Conservation (phyloP, 2,329 filamentous ascomycete genomes). For the Penicillium sp. region DNA sequence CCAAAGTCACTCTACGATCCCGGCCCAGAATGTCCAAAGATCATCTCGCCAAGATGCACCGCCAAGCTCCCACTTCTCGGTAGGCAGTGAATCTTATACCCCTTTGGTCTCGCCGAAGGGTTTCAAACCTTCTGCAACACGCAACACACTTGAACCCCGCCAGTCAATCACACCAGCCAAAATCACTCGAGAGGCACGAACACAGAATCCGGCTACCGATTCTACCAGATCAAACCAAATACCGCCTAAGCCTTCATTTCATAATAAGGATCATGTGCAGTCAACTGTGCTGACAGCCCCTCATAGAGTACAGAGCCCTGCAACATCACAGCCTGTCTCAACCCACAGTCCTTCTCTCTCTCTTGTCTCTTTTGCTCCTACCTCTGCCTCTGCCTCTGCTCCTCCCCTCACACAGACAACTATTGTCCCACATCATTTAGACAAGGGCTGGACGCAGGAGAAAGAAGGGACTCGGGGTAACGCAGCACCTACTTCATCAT, state of each 20-base stretch:
- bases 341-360: background rate
- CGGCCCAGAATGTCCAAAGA: background rate
- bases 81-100: background rate
- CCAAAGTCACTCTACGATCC: background rate
- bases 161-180: background rate
- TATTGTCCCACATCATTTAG: background rate
- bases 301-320: background rate
- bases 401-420: background rate
- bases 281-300: background rate
- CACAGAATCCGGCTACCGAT: background rate
- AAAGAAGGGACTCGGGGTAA: background rate
- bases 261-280: background rate
- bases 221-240: background rate
- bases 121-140: background rate
- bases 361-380: background rate
- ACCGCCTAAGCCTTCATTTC: background rate
- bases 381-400: background rate
- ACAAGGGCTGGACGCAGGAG: background rate
- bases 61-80: background rate
- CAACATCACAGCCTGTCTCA: background rate
- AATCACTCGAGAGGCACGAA: background rate
- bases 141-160: background rate
- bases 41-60: background rate
- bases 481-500: background rate
- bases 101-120: background rate